Evolutionary conservation across 768 basidiomycete species (phyloP).

Genomic region (Tylopilus plumbeoviolaceoides): DNA sequence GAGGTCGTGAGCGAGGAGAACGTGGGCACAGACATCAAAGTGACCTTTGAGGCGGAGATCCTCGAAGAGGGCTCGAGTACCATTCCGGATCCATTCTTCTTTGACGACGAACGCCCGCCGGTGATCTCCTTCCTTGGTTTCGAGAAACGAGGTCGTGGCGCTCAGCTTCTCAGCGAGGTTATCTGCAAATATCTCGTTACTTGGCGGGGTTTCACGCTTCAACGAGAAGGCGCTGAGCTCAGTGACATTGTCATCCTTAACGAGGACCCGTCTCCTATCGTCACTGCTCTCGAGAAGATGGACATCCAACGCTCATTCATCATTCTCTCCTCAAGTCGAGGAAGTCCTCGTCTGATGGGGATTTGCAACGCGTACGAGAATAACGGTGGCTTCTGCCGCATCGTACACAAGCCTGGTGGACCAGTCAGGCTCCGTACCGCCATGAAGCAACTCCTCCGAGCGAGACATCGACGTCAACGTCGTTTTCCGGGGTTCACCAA

Average conservation of each 20-base stretch:
- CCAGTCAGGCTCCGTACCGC: constrained; percentile 67
- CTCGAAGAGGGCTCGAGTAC: constrained; percentile 37
- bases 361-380: constrained; percentile 69
- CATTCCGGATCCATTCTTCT: constrained; percentile 45
- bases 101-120: constrained; percentile 41
- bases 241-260: constrained; percentile 81
- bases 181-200: constrained; percentile 60
- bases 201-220: constrained; percentile 73
- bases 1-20: constrained; percentile 93
- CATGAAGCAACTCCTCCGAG: constrained; percentile 45
- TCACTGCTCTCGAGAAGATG: constrained; percentile 51
- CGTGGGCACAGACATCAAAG: constrained; percentile 86
- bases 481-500: constrained; percentile 19
- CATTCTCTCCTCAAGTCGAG: constrained; percentile 67
- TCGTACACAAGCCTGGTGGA: constrained; percentile 86
- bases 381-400: constrained; percentile 84
- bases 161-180: constrained; percentile 60
- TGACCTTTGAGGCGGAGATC: constrained; percentile 73
- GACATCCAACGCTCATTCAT: constrained; percentile 67
- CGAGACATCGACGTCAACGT: constrained; percentile 29
- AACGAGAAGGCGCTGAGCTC: constrained; percentile 35
- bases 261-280: constrained; percentile 62
- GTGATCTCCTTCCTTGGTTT: constrained; percentile 73
- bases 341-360: constrained; percentile 57
- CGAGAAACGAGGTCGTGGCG: constrained; percentile 57